Percentiles rank a stretch among this genome's conserved stretches.
phyloP scores from a whole-genome alignment of 257 asterid genomes.

The Nicotiana obtusifolia region DNA sequence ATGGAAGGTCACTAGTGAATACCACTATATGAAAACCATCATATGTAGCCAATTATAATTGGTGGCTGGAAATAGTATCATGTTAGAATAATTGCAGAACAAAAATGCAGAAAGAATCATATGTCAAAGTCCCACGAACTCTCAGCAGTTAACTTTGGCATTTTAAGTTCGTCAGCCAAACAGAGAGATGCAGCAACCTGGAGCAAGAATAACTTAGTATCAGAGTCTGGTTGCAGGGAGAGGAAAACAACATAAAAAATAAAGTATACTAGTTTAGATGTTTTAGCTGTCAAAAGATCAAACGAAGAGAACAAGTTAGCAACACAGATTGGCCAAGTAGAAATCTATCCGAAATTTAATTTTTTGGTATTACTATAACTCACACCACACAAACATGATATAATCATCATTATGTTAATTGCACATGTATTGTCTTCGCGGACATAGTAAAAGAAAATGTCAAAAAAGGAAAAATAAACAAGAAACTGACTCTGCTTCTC shows the following conservation, averaged over 20 bases:
- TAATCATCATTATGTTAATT: not conserved
- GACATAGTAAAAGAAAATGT: not conserved
- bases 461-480: not conserved
- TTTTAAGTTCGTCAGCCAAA: constrained; percentile 57
- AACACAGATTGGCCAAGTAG: not conserved
- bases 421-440: not conserved
- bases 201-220: constrained; percentile 5
- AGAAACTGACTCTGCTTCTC: too few relatives aligned
- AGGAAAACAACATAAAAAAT: not conserved
- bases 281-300: not conserved
- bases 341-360: not conserved
- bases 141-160: constrained; percentile 70
- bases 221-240: not conserved
- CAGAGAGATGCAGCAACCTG: constrained; percentile 70
- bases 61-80: not conserved
- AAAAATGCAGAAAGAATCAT: constrained; percentile 26
- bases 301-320: not conserved
- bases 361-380: not conserved
- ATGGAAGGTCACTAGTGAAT: not conserved
- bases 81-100: constrained; percentile 13
- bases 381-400: not conserved
- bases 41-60: not conserved
- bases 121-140: constrained; percentile 69
- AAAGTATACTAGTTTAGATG: not conserved
- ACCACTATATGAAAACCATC: not conserved